These are phyloP conservation scores for Termitomyces eurrhizus DNA, from an alignment of 768 basidiomycete genomes.

Conservation along the genomic window DNA sequence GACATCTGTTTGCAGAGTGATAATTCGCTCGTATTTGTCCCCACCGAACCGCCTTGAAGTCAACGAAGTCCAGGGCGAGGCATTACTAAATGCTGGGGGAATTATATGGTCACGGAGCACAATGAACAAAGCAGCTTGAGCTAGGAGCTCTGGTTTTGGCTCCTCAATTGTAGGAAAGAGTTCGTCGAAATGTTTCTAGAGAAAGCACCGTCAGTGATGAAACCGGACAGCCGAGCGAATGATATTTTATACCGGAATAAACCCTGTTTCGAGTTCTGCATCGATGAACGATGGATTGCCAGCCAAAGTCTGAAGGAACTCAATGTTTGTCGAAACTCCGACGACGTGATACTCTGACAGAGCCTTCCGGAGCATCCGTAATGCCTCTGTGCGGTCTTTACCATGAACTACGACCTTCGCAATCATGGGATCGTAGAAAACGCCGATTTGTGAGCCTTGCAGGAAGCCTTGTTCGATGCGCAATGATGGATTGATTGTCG, in stretches of 20 bases:
- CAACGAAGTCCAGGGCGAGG: slow-evolving; percentile 69
- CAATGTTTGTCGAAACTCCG: slow-evolving; percentile 88
- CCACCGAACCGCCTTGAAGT: slow-evolving; percentile 77
- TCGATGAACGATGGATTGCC: slow-evolving; percentile 73
- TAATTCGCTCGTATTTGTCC: slow-evolving; percentile 56
- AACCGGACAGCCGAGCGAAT: not conserved
- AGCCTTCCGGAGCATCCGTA: slow-evolving; percentile 75
- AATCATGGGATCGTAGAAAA: slow-evolving; percentile 92
- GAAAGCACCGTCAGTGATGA: not conserved
- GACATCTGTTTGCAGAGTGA: slow-evolving; percentile 61
- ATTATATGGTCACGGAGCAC: slow-evolving; percentile 56
- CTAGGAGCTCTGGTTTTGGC: slow-evolving; percentile 62
- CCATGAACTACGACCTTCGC: slow-evolving; percentile 91
- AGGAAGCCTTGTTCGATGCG: slow-evolving; percentile 90
- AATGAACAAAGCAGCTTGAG: slow-evolving; percentile 77
- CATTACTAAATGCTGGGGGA: slow-evolving; percentile 17
- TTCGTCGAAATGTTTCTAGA: slow-evolving; percentile 76
- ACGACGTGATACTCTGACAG: slow-evolving; percentile 89
- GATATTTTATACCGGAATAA: slow-evolving; percentile 60
- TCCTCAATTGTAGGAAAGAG: slow-evolving; percentile 68
- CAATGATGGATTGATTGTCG: slow-evolving; percentile 51
- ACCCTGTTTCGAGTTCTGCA: slow-evolving; percentile 87
- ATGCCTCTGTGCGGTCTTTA: slow-evolving; percentile 75
- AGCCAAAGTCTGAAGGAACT: slow-evolving; percentile 78
- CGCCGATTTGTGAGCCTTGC: slow-evolving; percentile 76